Evolutionary conservation across 805 yeast species (phyloP).

Genomic region (Myxozyma melibiosi): DNA sequence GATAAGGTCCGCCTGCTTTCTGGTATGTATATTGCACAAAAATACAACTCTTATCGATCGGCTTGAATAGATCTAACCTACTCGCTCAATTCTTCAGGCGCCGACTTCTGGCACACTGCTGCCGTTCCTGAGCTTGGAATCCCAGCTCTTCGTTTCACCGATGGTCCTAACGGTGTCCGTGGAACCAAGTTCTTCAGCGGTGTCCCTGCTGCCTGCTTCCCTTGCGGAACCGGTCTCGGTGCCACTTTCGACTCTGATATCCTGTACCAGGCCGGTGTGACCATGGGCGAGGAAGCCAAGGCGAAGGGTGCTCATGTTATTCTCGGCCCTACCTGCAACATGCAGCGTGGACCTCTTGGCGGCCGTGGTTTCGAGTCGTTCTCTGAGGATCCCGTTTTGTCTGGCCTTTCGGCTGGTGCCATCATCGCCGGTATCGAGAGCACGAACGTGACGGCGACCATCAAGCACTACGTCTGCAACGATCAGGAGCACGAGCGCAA

Average conservation of each 20-base stretch:
- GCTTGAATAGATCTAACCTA: not conserved
- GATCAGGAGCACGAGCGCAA: slow-evolving; percentile 62
- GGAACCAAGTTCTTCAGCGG: slow-evolving; percentile 59
- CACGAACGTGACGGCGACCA: slow-evolving; percentile 49
- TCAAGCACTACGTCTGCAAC: slow-evolving; percentile 66
- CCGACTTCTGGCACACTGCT: slow-evolving; percentile 56
- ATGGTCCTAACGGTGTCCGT: slow-evolving; percentile 68
- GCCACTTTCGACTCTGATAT: slow-evolving; percentile 58
- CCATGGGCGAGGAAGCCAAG: slow-evolving; percentile 59
- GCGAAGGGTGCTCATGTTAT: slow-evolving; percentile 56
- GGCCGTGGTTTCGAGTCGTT: slow-evolving; percentile 67
- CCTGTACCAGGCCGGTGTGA: slow-evolving; percentile 51
- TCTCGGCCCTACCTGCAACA: slow-evolving; percentile 56
- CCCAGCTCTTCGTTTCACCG: slow-evolving; percentile 53
- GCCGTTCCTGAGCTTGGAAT: slow-evolving; percentile 47
- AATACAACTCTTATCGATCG: not conserved
- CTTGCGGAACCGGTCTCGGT: slow-evolving; percentile 63
- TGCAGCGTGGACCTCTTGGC: slow-evolving; percentile 59
- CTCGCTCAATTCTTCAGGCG: not conserved
- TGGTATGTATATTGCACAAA: slow-evolving; percentile 38
- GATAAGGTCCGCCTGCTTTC: slow-evolving; percentile 43
- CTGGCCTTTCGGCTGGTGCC: slow-evolving; percentile 53
- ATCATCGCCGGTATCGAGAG: slow-evolving; percentile 58
- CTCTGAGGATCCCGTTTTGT: slow-evolving; percentile 60
- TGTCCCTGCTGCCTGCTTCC: slow-evolving; percentile 59